phyloP scores from a whole-genome alignment of 371 early-diverging fungal species.

The Gilbertella persicaria region DNA sequence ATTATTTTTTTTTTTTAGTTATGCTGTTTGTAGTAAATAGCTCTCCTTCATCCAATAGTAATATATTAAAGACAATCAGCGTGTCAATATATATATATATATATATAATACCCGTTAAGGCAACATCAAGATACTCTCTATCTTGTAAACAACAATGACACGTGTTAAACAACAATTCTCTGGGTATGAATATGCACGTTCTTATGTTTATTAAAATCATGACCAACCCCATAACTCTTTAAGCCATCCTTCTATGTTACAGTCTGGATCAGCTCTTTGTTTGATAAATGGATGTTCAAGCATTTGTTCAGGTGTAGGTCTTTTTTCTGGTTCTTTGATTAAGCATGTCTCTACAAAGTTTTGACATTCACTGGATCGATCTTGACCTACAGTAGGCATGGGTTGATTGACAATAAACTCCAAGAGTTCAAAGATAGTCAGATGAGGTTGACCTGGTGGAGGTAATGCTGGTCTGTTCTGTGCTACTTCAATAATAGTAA shows the following conservation, averaged over 20 bases:
- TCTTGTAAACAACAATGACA: too few relatives aligned
- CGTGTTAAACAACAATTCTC: too few relatives aligned
- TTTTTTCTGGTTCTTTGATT: slow-evolving; percentile 72
- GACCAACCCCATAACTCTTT: slow-evolving; percentile 58
- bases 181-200: too few relatives aligned
- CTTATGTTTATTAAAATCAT: too few relatives aligned
- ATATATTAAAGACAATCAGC: too few relatives aligned
- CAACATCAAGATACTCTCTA: too few relatives aligned
- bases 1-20: too few relatives aligned
- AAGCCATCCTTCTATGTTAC: slow-evolving; percentile 48
- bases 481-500: slow-evolving; percentile 93
- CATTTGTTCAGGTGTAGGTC: slow-evolving; percentile 80
- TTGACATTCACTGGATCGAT: slow-evolving; percentile 64
- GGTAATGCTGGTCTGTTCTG: slow-evolving; percentile 87
- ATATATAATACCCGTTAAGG: too few relatives aligned
- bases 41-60: too few relatives aligned
- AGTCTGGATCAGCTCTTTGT: slow-evolving; percentile 37
- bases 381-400: slow-evolving; percentile 71
- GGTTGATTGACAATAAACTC: slow-evolving; percentile 89
- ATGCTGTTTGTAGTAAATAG: too few relatives aligned
- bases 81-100: too few relatives aligned
- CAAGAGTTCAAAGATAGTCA: slow-evolving; percentile 87
- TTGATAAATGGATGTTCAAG: slow-evolving; percentile 63
- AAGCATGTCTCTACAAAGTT: slow-evolving; percentile 77
- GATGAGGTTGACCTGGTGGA: slow-evolving; percentile 58